Evolutionary conservation across 768 basidiomycete genomes (phyloP), one percentile per base, ranked within the genome.

Genomic region (Russula compacta): DNA sequence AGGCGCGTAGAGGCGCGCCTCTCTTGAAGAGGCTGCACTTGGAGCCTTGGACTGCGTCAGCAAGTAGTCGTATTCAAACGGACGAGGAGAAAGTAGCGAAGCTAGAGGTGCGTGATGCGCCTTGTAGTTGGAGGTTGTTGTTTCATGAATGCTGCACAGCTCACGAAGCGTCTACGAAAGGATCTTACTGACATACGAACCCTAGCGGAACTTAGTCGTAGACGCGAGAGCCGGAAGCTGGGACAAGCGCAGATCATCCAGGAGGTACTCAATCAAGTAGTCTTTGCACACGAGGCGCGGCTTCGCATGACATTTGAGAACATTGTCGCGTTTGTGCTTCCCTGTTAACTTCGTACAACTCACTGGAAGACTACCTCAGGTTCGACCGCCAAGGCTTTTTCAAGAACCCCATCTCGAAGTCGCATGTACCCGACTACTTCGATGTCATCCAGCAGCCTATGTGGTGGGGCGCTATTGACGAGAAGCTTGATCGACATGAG

Each of bases 1-100:
- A 98, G 71, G 92, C 85, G 1, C 81, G 97, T 63, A 74, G 95
- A 43, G 97, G 97, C 4, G 97, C 97, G 9, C 95, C 97, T 11
- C 73, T 98, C 62, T 73, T 99, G 66, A 98, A 98, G 73, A 71
- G 97, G 56, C 71, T 99, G 59, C 94, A 99, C 74, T 76, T 98
- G 32, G 95, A 99, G 75, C 95, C 97, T 0, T 98, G 97, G 97
- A 98, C 95, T 0, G 91, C 92, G 3, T 83, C 81, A 44, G 80
- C 84, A 17, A 78, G 79, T 6, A 75, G 75, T 7, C 82, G 82
- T 65, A 71, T 81, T 35, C 80, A 91, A 68, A 90, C 84, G 4
- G 90, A 94, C 19, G 86, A 88, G 62, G 92, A 97, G 63, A 92
- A 89, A 72, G 72, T 77, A 9, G 79, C 84, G 77, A 93, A 91